These are phyloP conservation scores for Tylopilus intermedius DNA, from an alignment of 768 basidiomycete species.

Conservation along the genomic window DNA sequence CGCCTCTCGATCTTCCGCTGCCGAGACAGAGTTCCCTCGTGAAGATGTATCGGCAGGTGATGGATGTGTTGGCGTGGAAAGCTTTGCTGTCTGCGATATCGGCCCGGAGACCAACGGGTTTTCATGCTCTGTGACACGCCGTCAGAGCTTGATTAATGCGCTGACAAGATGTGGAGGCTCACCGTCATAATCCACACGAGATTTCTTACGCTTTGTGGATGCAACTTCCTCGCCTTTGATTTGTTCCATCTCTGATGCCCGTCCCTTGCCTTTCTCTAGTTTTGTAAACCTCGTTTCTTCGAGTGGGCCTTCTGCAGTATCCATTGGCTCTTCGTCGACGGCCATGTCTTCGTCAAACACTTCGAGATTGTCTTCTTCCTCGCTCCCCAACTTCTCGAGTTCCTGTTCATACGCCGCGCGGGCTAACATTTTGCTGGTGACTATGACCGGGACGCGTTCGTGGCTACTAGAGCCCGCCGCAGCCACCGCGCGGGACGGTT, in stretches of 20 bases:
- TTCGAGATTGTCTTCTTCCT: constrained; percentile 39
- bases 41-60: constrained; percentile 7
- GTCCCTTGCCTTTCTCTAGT: constrained; percentile 34
- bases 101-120: constrained; percentile 11
- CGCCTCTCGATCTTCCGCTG: constrained; percentile 21
- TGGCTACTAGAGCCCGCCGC: constrained; percentile 10
- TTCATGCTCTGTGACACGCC: constrained; percentile 28
- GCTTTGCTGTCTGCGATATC: neutral
- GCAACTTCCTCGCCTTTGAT: constrained; percentile 7
- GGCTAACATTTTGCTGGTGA: constrained; percentile 72
- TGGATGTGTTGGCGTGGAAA: neutral
- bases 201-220: constrained; percentile 45
- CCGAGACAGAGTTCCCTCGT: constrained; percentile 20
- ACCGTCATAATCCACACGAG: constrained; percentile 63
- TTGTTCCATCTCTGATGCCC: constrained; percentile 29
- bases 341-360: constrained; percentile 31
- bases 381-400: constrained; percentile 39
- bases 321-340: constrained; percentile 9
- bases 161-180: neutral
- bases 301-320: neutral
- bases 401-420: constrained; percentile 59
- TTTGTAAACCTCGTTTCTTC: neutral
- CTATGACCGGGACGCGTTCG: constrained; percentile 43
- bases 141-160: neutral
- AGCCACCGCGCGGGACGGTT: constrained; percentile 14